A percentile compares a stretch with the other conserved stretches of the same genome.
These are phyloP conservation scores for Saussurea involucrata DNA, from an alignment of 129 eudicot species.

Conservation along the genomic window DNA sequence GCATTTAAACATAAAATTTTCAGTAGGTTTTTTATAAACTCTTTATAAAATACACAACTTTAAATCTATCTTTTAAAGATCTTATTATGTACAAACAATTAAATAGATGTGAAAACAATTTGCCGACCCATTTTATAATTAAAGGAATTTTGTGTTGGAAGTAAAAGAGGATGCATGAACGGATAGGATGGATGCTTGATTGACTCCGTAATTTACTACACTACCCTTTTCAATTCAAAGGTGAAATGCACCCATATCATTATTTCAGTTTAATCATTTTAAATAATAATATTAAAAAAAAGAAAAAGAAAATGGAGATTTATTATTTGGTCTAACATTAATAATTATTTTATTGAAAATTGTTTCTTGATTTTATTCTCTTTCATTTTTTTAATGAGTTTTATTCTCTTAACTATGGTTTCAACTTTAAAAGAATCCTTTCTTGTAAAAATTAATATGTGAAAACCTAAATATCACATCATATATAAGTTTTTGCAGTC, in stretches of 20 bases:
- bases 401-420: too few relatives aligned
- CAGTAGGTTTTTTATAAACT: too few relatives aligned
- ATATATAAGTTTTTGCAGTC: too few relatives aligned
- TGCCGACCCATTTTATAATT: not conserved
- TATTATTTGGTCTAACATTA: slow-evolving; percentile 1
- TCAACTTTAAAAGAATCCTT: too few relatives aligned
- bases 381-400: too few relatives aligned
- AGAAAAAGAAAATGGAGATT: too few relatives aligned
- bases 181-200: slow-evolving; percentile 34
- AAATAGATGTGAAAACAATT: not conserved
- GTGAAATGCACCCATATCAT: slow-evolving; percentile 21
- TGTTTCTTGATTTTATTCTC: not conserved
- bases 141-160: not conserved
- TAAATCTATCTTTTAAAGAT: too few relatives aligned
- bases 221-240: slow-evolving; percentile 4
- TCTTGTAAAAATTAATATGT: too few relatives aligned
- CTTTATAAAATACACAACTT: too few relatives aligned
- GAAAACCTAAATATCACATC: too few relatives aligned
- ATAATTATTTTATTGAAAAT: not conserved
- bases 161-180: slow-evolving; percentile 27
- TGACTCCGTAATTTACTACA: slow-evolving; percentile 34
- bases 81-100: not conserved
- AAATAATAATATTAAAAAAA: not conserved
- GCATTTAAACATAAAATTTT: too few relatives aligned
- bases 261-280: not conserved